Conservation (phyloP, 2,329 filamentous ascomycete species). For the Alternaria sp. region DNA sequence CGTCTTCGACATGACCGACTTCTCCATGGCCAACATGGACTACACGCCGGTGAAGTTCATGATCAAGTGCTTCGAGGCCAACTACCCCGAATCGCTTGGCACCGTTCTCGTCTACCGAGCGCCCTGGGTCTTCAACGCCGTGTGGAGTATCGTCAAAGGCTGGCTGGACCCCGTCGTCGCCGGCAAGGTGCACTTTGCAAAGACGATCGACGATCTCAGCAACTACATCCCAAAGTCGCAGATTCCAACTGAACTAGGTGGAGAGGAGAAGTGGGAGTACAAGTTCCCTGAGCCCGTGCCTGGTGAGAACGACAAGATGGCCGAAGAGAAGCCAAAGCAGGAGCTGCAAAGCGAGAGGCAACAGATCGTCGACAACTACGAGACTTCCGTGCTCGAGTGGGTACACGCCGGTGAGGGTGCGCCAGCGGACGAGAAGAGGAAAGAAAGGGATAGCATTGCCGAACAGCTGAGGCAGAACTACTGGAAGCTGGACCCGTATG, state of each 20-base stretch:
- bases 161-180: constrained; percentile 98
- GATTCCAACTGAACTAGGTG: constrained; percentile 84
- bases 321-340: constrained; percentile 66
- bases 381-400: constrained; percentile 78
- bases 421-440: constrained; percentile 55
- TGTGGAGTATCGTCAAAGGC: constrained; percentile 93
- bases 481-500: constrained; percentile 87
- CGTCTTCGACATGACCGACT: constrained; percentile 94
- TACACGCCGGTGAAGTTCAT: constrained; percentile 98
- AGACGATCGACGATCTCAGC: constrained; percentile 77
- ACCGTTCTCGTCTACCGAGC: constrained; percentile 92
- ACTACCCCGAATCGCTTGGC: constrained; percentile 93
- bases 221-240: constrained; percentile 73
- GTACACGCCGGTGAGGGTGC: constrained; percentile 58
- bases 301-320: constrained; percentile 79
- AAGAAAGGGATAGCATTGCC: constrained; percentile 67
- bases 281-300: constrained; percentile 76
- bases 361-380: constrained; percentile 73
- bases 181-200: constrained; percentile 91
- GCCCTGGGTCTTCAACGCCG: constrained; percentile 96
- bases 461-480: constrained; percentile 74
- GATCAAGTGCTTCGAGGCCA: constrained; percentile 99
- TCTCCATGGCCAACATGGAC: constrained; percentile 97
- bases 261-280: constrained; percentile 84
- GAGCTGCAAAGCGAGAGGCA: constrained; percentile 68